Conservation (phyloP, 2,329 filamentous ascomycete genomes). For the Chaetomiaceae sp. region DNA sequence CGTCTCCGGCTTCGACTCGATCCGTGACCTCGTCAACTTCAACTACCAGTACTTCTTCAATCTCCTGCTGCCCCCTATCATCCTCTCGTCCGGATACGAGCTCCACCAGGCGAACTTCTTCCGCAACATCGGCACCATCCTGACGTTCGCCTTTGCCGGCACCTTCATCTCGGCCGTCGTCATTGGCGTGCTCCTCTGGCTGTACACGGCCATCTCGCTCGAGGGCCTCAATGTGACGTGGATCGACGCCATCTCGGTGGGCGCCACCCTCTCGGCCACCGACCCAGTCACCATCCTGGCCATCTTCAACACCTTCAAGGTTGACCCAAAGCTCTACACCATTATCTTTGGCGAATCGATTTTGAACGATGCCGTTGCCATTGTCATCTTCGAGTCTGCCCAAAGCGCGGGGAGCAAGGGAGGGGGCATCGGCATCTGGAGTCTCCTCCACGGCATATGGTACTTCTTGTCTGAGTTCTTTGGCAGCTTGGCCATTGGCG, state of each 20-base stretch:
- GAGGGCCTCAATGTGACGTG: constrained; percentile 83
- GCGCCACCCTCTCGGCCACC: constrained; percentile 91
- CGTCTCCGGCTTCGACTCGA: constrained; percentile 71
- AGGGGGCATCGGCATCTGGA: constrained; percentile 68
- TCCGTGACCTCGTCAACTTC: constrained; percentile 89
- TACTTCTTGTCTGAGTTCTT: constrained; percentile 97
- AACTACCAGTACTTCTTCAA: constrained; percentile 99
- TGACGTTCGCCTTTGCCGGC: constrained; percentile 95
- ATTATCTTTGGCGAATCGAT: constrained; percentile 99
- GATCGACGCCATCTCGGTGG: constrained; percentile 93
- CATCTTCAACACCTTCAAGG: constrained; percentile 99
- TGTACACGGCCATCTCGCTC: constrained; percentile 82
- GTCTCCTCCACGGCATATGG: constrained; percentile 83
- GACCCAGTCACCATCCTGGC: constrained; percentile 96
- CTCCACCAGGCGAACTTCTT: constrained; percentile 99
- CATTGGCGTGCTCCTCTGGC: constrained; percentile 77
- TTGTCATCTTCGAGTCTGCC: constrained; percentile 96
- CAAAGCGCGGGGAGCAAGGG: constrained; percentile 77
- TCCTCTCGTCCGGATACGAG: constrained; percentile 94
- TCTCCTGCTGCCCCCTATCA: constrained; percentile 94
- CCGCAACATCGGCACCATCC: constrained; percentile 91
- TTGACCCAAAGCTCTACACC: constrained; percentile 96
- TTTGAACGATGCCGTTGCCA: constrained; percentile 94
- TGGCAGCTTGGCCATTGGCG: constrained; percentile 82
- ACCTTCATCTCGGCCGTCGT: constrained; percentile 97